Conservation (phyloP, 768 basidiomycete species). For the Cytidiella melzeri region DNA sequence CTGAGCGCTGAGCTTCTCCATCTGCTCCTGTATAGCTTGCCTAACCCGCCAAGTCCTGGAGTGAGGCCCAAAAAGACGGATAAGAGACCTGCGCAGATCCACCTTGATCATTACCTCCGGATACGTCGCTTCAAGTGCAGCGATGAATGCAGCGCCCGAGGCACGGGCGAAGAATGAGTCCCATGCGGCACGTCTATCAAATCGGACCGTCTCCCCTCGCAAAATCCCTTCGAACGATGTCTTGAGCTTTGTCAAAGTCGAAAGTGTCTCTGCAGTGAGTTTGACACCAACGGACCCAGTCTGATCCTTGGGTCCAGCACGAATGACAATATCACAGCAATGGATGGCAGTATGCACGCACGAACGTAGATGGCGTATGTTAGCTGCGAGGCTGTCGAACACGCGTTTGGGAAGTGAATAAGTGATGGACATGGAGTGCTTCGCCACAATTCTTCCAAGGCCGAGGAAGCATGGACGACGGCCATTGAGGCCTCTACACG, state of each 20-base stretch:
- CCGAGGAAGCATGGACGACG: slow-evolving; percentile 42
- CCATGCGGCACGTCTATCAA: slow-evolving; percentile 54
- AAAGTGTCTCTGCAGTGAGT: slow-evolving; percentile 44
- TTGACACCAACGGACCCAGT: slow-evolving; percentile 32
- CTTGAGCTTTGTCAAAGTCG: slow-evolving; percentile 51
- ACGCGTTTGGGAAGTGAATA: slow-evolving; percentile 35
- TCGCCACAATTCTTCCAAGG: slow-evolving; percentile 40
- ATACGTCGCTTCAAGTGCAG: slow-evolving; percentile 33
- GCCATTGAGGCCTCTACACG: slow-evolving; percentile 41
- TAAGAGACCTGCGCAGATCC: slow-evolving; percentile 33
- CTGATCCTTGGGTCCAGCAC: slow-evolving; percentile 11
- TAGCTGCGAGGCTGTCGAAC: slow-evolving; percentile 36
- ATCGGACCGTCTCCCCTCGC: slow-evolving; percentile 50
- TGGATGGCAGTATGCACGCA: slow-evolving; percentile 27
- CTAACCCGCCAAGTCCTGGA: slow-evolving; percentile 35
- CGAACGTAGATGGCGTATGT: slow-evolving; percentile 40
- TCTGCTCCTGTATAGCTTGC: slow-evolving; percentile 40
- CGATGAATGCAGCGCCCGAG: slow-evolving; percentile 40
- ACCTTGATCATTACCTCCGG: slow-evolving; percentile 38
- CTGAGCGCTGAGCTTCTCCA: slow-evolving; percentile 37
- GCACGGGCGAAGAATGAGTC: slow-evolving; percentile 50
- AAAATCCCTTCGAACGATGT: slow-evolving; percentile 54
- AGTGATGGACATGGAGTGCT: slow-evolving; percentile 47
- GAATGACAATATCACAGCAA: slow-evolving; percentile 26
- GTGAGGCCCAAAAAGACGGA: slow-evolving; percentile 52